Conservation (phyloP, 108 stramenopile genomes). For the Stephanodiscus triporus region DNA sequence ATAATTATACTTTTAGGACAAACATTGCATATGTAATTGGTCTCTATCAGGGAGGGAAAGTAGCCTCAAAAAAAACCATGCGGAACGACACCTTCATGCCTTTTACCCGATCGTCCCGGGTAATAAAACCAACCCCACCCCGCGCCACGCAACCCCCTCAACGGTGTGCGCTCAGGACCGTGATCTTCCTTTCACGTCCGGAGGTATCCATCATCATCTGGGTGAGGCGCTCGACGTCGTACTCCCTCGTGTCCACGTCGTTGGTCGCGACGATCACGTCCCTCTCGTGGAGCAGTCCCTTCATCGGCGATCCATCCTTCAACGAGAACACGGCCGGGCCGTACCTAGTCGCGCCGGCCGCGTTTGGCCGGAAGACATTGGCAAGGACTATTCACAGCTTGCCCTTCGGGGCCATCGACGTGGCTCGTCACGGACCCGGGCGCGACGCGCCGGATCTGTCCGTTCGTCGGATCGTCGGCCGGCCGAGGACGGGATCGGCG, state of each 20-base stretch:
- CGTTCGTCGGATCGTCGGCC: too few species aligned
- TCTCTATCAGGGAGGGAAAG: too few species aligned
- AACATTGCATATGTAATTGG: too few species aligned
- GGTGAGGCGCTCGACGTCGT: conserved; percentile 74
- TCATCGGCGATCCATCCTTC: conserved; percentile 70
- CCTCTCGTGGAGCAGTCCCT: conserved; percentile 72
- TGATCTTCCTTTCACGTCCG: conserved; percentile 67
- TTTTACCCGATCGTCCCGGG: too few species aligned
- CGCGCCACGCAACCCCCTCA: not conserved
- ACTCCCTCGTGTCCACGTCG: conserved; percentile 73
- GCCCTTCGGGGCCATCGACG: conserved; percentile 64
- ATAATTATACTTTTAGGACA: too few species aligned
- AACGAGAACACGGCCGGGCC: conserved; percentile 49
- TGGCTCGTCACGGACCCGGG: not conserved
- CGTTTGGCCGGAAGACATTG: conserved; percentile 28
- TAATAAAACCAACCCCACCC: too few species aligned
- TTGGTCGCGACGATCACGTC: conserved; percentile 83
- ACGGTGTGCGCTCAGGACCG: conserved; percentile 55
- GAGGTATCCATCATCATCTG: conserved; percentile 69
- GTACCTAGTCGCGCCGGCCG: conserved; percentile 11
- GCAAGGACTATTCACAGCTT: conserved; percentile 81
- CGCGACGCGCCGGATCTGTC: too few species aligned
- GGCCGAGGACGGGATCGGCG: too few species aligned
- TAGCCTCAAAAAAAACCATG: too few species aligned
- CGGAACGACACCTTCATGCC: too few species aligned